Percentiles rank a stretch among this genome's conserved stretches.
phyloP scores from a whole-genome alignment of 495 filamentous ascomycete genomes.

The Aspergillus bridgeri region DNA sequence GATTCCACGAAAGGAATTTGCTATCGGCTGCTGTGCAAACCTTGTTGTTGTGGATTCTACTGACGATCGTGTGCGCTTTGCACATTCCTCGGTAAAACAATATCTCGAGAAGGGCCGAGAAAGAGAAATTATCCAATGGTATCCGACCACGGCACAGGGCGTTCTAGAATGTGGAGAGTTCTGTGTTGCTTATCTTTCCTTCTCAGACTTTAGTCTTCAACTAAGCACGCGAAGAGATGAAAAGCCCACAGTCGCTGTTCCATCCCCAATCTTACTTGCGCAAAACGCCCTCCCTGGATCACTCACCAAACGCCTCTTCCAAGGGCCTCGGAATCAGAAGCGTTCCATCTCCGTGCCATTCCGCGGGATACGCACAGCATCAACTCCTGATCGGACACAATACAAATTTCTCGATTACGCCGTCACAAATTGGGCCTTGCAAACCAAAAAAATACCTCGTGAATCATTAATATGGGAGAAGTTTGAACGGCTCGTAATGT shows the following conservation, averaged over 20 bases:
- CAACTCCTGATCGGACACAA: background rate
- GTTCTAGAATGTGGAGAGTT: background rate
- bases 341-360: background rate
- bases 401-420: background rate
- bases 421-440: background rate
- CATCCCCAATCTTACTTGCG: background rate
- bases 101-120: conserved; percentile 20
- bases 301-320: background rate
- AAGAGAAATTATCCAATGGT: too few relatives aligned
- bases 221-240: background rate
- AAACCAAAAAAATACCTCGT: background rate
- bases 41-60: conserved; percentile 27
- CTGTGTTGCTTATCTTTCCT: background rate
- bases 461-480: background rate
- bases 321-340: background rate
- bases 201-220: background rate
- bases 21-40: conserved; percentile 30
- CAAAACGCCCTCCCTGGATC: background rate
- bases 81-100: conserved; percentile 32
- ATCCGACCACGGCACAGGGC: background rate
- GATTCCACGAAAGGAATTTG: conserved; percentile 19
- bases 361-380: background rate
- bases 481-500: background rate
- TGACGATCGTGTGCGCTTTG: conserved; percentile 26
- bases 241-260: background rate